phyloP scores from a whole-genome alignment of 192 early-diverging fungal species.

The Funneliformis mosseae region DNA sequence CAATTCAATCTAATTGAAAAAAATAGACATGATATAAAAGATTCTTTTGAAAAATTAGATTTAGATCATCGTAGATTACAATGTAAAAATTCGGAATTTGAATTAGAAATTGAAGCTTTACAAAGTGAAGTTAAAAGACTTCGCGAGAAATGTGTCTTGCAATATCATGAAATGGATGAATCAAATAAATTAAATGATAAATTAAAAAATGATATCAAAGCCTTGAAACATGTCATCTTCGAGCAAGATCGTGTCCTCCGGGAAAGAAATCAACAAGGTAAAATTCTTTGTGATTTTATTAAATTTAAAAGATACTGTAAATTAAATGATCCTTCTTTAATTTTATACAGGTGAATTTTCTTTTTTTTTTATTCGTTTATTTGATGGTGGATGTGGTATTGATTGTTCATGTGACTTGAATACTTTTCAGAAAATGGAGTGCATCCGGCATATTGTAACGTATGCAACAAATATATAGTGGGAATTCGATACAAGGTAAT shows the following conservation, averaged over 20 bases:
- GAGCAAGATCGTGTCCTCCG: not conserved
- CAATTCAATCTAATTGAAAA: not conserved
- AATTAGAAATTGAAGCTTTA: constrained; percentile 9
- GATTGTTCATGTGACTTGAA: not conserved
- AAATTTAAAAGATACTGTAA: too few species aligned
- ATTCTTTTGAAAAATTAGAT: not conserved
- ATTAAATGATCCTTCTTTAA: too few species aligned
- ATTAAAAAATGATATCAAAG: not conserved
- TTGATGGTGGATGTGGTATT: not conserved
- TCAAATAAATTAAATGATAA: not conserved
- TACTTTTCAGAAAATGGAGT: not conserved
- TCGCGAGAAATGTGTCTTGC: not conserved
- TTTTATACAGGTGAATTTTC: not conserved
- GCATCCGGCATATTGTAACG: constrained; percentile 41
- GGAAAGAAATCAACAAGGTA: not conserved
- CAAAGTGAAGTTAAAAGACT: not conserved
- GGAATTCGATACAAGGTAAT: constrained; percentile 56
- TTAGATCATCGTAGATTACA: not conserved
- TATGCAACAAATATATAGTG: constrained; percentile 41
- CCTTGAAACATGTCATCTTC: not conserved
- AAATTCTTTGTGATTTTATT: not conserved
- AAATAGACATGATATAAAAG: not conserved
- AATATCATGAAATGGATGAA: not conserved
- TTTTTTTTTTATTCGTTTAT: not conserved
- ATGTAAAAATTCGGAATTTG: not conserved